Evolutionary conservation across 108 stramenopile genomes (phyloP).

Genomic region (Schizochytrium sp.): DNA sequence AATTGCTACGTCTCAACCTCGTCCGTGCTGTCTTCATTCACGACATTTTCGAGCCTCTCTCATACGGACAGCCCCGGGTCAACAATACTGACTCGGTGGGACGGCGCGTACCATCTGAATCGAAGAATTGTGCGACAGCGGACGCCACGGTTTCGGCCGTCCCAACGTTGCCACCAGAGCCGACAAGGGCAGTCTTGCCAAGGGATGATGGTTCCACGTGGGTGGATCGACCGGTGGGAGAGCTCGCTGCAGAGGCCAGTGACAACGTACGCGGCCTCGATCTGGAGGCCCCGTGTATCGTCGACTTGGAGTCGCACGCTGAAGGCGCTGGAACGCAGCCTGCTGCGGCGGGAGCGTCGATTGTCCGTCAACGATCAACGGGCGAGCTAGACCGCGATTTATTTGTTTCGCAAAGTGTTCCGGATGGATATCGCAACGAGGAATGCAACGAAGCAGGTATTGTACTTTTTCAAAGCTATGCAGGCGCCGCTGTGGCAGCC

Average conservation of each 20-base stretch:
- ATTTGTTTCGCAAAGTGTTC: not conserved
- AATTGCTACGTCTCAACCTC: not conserved
- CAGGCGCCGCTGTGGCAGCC: not conserved
- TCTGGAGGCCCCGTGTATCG: not conserved
- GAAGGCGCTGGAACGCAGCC: not conserved
- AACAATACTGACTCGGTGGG: too few species aligned
- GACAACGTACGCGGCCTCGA: not conserved
- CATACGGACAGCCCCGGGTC: not conserved
- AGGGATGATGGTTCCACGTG: not conserved
- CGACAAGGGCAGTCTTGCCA: too few species aligned
- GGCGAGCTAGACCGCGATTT: not conserved
- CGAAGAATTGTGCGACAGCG: too few species aligned
- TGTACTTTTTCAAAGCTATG: constrained; percentile 15
- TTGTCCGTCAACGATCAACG: not conserved
- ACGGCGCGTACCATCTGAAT: too few species aligned
- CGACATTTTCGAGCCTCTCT: constrained; percentile 1
- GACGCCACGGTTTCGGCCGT: too few species aligned
- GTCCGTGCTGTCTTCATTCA: constrained; percentile 12
- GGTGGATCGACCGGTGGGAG: not conserved
- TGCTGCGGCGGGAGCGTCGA: not conserved
- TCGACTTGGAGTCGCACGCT: not conserved
- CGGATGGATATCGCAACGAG: not conserved
- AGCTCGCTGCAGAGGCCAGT: not conserved
- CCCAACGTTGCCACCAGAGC: too few species aligned
- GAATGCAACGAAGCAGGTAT: not conserved